A percentile compares a stretch with the other conserved stretches of the same genome.
phyloP scores from a whole-genome alignment of 1,284 basidiomycete species.

The Erythrobasidium hasegawianum region DNA sequence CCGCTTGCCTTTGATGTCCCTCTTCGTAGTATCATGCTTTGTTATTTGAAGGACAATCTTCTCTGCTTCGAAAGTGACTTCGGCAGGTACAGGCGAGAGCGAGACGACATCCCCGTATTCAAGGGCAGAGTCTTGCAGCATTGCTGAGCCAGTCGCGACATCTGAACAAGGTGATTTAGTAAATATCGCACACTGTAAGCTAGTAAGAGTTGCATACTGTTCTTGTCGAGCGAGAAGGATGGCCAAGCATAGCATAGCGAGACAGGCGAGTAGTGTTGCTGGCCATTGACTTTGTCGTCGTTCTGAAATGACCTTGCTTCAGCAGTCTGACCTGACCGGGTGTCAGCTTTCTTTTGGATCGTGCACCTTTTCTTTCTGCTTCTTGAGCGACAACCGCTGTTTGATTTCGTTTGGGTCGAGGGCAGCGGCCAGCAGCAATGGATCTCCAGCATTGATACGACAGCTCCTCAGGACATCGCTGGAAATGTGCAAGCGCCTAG shows the following conservation, averaged over 20 bases:
- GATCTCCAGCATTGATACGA: conserved; percentile 67
- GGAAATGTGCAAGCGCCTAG: conserved; percentile 64
- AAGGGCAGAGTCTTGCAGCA: conserved; percentile 40
- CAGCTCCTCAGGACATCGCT: conserved; percentile 61
- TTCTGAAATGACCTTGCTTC: not conserved
- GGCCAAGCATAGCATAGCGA: conserved; percentile 46
- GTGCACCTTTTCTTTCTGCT: conserved; percentile 62
- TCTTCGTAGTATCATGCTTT: conserved; percentile 4
- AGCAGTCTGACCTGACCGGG: too few relatives aligned
- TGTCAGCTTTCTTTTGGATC: conserved; percentile 50
- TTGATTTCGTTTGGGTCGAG: conserved; percentile 52
- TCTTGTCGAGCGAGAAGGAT: conserved; percentile 41
- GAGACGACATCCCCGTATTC: conserved; percentile 34
- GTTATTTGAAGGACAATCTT: conserved; percentile 6
- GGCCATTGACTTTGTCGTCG: conserved; percentile 5
- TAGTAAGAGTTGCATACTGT: conserved; percentile 35
- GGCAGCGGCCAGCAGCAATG: conserved; percentile 57
- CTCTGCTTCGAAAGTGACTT: conserved; percentile 17
- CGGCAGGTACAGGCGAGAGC: conserved; percentile 24
- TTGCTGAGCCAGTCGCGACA: conserved; percentile 35
- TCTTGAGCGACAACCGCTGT: conserved; percentile 60
- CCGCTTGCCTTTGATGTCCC: conserved; percentile 24
- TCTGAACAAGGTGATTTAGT: too few relatives aligned
- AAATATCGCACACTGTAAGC: too few relatives aligned
- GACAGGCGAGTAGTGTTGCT: conserved; percentile 18